A percentile compares a stretch with the other conserved stretches of the same genome.
phyloP scores from a whole-genome alignment of 495 filamentous ascomycete genomes.

The Neurospora discreta region DNA sequence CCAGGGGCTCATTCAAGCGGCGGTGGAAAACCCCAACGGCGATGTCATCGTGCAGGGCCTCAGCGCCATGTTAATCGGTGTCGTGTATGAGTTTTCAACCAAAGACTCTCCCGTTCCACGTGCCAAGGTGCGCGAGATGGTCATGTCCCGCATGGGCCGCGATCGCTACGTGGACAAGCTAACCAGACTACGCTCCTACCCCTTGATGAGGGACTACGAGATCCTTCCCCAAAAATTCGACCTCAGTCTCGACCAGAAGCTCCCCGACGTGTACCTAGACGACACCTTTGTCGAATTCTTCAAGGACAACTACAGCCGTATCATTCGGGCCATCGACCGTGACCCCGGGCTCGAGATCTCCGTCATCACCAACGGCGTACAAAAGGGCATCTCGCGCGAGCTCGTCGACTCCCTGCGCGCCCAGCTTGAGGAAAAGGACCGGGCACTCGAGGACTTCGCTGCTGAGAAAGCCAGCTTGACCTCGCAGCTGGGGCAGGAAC shows the following conservation, averaged over 20 bases:
- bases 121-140: constrained; percentile 66
- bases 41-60: constrained; percentile 66
- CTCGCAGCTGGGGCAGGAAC: constrained; percentile 63
- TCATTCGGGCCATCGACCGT: constrained; percentile 79
- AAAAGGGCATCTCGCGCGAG: constrained; percentile 74
- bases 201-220: constrained; percentile 85
- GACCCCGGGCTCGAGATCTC: constrained; percentile 80
- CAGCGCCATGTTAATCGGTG: constrained; percentile 71
- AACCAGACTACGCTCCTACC: constrained; percentile 62
- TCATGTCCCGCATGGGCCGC: constrained; percentile 68
- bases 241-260: constrained; percentile 41
- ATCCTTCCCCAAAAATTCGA: constrained; percentile 61
- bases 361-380: constrained; percentile 62
- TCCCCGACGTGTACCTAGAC: constrained; percentile 82
- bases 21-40: constrained; percentile 47
- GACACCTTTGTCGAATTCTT: constrained; percentile 83
- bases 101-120: constrained; percentile 90
- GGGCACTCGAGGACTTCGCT: constrained; percentile 57
- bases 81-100: constrained; percentile 94
- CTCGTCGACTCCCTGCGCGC: constrained; percentile 72
- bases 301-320: constrained; percentile 86
- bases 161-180: constrained; percentile 86
- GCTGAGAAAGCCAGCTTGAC: constrained; percentile 54
- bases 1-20: constrained; percentile 64
- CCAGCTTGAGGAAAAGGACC: constrained; percentile 62